These are phyloP conservation scores for Scytalidium sp. DNA, from an alignment of 2,329 filamentous ascomycete species.

Conservation along the genomic window DNA sequence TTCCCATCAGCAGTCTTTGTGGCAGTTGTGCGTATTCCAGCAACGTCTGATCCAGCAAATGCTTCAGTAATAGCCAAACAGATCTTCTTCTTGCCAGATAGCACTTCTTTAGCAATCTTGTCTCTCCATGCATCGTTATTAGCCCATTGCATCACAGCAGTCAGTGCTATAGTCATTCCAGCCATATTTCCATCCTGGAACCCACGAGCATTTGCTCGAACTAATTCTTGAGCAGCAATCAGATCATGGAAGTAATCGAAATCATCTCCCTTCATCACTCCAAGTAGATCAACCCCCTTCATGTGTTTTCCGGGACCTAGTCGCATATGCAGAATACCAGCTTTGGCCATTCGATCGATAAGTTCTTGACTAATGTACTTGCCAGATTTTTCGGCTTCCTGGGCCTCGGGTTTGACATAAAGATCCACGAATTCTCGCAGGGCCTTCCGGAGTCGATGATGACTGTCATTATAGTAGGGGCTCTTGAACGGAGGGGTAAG, in stretches of 20 bases:
- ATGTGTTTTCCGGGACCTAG: constrained; percentile 81
- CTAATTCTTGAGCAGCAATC: constrained; percentile 71
- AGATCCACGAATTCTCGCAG: constrained; percentile 71
- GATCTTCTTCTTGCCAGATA: constrained; percentile 82
- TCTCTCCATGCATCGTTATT: constrained; percentile 64
- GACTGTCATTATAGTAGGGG: constrained; percentile 78
- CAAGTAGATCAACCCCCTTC: constrained; percentile 67
- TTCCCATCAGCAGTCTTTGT: constrained; percentile 84
- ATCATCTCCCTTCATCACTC: constrained; percentile 71
- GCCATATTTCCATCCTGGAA: constrained; percentile 88
- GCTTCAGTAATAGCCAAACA: constrained; percentile 86
- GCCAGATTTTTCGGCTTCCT: constrained; percentile 72
- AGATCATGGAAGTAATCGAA: constrained; percentile 89
- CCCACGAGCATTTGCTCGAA: constrained; percentile 68
- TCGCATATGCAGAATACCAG: constrained; percentile 76
- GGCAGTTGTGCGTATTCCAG: constrained; percentile 74
- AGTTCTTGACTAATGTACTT: constrained; percentile 67
- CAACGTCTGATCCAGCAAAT: constrained; percentile 81
- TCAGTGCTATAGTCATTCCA: constrained; percentile 79
- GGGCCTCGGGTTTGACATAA: constrained; percentile 70
- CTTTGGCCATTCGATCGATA: constrained; percentile 74
- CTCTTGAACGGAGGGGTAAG: constrained; percentile 71
- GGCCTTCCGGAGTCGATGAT: constrained; percentile 65
- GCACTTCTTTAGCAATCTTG: constrained; percentile 66
- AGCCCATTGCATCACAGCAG: constrained; percentile 77